Evolutionary conservation across 164 flowering plant species (phyloP).

Genomic region (Annona cherimola): DNA sequence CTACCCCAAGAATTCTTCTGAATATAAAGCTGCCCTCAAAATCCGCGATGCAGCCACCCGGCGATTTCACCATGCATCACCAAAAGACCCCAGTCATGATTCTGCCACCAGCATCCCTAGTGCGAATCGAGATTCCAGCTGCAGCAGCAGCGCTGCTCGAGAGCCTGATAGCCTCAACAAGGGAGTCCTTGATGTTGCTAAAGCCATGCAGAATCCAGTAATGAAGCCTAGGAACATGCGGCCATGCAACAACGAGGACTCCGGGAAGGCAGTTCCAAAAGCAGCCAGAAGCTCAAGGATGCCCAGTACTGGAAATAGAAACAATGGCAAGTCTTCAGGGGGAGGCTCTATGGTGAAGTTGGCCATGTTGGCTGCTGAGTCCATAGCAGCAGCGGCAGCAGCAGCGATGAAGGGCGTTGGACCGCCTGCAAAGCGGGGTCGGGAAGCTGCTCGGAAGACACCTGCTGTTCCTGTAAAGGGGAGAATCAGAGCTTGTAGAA

Average conservation of each 20-base stretch:
- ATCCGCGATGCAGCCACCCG: conserved; percentile 39
- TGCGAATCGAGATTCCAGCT: conserved; percentile 2
- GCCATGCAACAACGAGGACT: conserved; percentile 21
- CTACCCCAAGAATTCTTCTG: conserved; percentile 60
- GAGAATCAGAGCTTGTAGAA: conserved; percentile 33
- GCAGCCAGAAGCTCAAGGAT: neutral
- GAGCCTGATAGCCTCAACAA: too few relatives aligned
- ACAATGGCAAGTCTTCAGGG: neutral
- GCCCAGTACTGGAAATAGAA: neutral
- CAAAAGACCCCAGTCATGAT: conserved; percentile 2
- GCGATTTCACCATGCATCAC: conserved; percentile 22
- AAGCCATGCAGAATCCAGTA: conserved; percentile 20
- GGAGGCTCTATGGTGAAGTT: neutral
- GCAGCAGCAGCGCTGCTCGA: too few relatives aligned
- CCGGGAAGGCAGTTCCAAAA: conserved; percentile 9
- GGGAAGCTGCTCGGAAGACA: conserved; percentile 16
- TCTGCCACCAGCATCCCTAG: conserved; percentile 15
- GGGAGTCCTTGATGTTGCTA: too few relatives aligned
- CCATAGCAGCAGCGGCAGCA: conserved; percentile 7
- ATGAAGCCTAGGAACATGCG: conserved; percentile 47
- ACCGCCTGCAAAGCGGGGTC: conserved; percentile 21
- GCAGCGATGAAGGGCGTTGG: conserved; percentile 28
- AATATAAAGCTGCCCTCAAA: conserved; percentile 46
- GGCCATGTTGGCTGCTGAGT: neutral
- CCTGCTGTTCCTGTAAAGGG: conserved; percentile 23